phyloP scores from a whole-genome alignment of 2,329 filamentous ascomycete genomes.

The Pseudogymnoascus sp. region DNA sequence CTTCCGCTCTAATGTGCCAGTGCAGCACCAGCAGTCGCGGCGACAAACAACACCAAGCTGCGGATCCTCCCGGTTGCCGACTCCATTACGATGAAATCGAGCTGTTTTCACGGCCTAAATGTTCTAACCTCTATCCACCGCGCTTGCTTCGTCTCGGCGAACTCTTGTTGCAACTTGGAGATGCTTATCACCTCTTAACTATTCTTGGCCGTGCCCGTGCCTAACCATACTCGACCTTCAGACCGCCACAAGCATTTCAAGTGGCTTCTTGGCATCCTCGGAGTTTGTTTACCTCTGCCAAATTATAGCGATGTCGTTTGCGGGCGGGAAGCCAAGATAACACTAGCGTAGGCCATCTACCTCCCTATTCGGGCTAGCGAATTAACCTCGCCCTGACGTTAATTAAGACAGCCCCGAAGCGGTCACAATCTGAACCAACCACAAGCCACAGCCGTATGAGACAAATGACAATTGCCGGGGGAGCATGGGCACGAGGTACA shows the following conservation, averaged over 20 bases:
- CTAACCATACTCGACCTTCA: not conserved
- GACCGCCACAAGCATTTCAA: not conserved
- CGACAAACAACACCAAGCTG: slow-evolving; percentile 10
- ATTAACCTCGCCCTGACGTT: not conserved
- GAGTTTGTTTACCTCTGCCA: not conserved
- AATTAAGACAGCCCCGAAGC: not conserved
- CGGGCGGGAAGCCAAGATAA: not conserved
- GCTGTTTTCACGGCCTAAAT: too few species aligned
- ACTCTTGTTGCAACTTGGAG: not conserved
- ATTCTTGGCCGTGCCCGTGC: not conserved
- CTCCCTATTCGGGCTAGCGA: not conserved
- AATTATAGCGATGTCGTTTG: not conserved
- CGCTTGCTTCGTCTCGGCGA: too few species aligned
- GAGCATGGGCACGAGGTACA: not conserved
- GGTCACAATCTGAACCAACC: not conserved
- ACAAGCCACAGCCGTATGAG: not conserved
- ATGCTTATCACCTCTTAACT: not conserved
- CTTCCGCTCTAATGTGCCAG: not conserved
- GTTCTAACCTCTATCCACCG: too few species aligned
- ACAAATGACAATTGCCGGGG: not conserved
- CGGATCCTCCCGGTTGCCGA: slow-evolving; percentile 30
- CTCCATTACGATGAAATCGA: slow-evolving; percentile 31
- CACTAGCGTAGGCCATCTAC: not conserved
- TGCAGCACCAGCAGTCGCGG: not conserved
- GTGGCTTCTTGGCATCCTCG: not conserved